phyloP scores from a whole-genome alignment of 257 asterid species.

The Solanum clarkiae region DNA sequence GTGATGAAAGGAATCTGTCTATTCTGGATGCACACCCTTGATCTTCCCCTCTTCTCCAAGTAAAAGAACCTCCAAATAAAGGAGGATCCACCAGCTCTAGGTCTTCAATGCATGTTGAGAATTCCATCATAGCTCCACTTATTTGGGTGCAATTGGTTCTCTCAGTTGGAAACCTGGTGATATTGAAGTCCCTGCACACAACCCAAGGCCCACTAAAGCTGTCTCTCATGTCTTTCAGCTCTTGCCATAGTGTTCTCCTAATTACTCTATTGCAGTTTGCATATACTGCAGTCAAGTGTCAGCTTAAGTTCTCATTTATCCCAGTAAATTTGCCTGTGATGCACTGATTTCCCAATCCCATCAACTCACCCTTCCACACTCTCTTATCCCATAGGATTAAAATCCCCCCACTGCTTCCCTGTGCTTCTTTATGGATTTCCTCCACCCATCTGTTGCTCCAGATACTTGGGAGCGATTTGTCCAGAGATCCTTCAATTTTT shows the following conservation, averaged over 20 bases:
- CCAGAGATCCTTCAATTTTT: too few relatives aligned
- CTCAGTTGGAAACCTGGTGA: neutral
- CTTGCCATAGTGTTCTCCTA: neutral
- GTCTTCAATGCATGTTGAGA: neutral
- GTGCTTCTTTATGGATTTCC: too few relatives aligned
- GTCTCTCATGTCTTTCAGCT: neutral
- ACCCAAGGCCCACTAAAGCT: neutral
- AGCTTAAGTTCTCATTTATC: too few relatives aligned
- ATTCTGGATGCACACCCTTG: neutral
- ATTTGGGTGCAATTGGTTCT: neutral
- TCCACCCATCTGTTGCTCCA: too few relatives aligned
- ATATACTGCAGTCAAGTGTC: neutral
- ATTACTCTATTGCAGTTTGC: neutral
- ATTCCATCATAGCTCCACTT: neutral
- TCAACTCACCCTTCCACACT: too few relatives aligned
- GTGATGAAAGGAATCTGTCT: neutral
- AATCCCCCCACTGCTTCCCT: too few relatives aligned
- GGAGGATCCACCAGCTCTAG: too few relatives aligned
- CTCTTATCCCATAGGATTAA: too few relatives aligned
- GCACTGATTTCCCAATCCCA: too few relatives aligned
- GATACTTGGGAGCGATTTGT: too few relatives aligned
- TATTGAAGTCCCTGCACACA: neutral
- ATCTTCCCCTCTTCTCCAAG: neutral
- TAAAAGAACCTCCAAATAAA: too few relatives aligned
- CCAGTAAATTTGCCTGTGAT: too few relatives aligned